These are phyloP conservation scores for Biscogniauxia mediterranea DNA, from an alignment of 2,329 filamentous ascomycete species.

Conservation along the genomic window DNA sequence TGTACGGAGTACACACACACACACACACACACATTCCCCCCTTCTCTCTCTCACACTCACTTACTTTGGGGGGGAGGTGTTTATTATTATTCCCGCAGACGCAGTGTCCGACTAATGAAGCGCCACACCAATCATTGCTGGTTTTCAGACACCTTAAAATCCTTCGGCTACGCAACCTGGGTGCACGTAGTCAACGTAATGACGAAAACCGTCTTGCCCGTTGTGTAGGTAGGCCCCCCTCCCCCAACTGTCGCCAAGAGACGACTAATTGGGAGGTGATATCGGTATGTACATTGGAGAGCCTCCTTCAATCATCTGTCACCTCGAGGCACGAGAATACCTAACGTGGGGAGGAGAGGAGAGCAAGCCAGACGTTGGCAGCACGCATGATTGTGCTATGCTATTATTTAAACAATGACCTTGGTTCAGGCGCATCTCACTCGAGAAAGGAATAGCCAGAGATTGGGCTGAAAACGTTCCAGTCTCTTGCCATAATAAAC, in stretches of 20 bases:
- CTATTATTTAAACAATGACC: no score
- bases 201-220: slow-evolving; percentile 1
- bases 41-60: neutral
- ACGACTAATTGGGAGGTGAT: neutral
- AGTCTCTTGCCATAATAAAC: neutral
- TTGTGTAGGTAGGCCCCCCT: neutral
- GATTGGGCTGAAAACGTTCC: neutral
- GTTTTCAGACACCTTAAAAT: neutral
- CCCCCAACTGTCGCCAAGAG: neutral
- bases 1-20: neutral
- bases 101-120: slow-evolving; percentile 3
- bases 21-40: neutral
- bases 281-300: neutral
- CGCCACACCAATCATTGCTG: slow-evolving; percentile 6
- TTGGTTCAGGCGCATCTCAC: neutral
- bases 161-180: neutral
- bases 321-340: neutral
- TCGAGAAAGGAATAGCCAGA: neutral
- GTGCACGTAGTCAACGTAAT: neutral
- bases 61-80: no score
- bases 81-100: slow-evolving; percentile 4
- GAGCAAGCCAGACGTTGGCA: neutral
- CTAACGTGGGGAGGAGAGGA: neutral
- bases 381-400: no score
- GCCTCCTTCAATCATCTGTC: neutral